Base-by-base conservation (phyloP, 2,329 filamentous ascomycete species). In the Pyrenophora seminiperda region DNA sequence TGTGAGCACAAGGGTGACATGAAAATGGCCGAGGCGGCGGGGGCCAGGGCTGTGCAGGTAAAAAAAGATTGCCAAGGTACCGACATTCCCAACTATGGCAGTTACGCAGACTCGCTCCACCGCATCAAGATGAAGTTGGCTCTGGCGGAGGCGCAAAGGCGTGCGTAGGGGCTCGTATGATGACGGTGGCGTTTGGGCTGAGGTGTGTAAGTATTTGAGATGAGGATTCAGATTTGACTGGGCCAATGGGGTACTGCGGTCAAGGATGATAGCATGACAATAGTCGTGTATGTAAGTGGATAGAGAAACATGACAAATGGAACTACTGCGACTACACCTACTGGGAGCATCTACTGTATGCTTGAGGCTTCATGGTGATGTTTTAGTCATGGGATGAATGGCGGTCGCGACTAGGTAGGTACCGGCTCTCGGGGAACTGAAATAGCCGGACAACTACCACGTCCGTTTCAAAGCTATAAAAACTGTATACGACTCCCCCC, bases 1-100 rank as follows among this genome's bases (percentile, higher is more conserved):
- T 70, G 66, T 34, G 69, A 71, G 48, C 11, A 43, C 3, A 53
- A 54, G 4, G 53, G 51, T 3, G 66, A 72, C 20, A 45, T 63
- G 7, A 46, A 37, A 33, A 53, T 61, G 46, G 70, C 63, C 1
- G 41, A 54, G 9, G 14, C 24, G 10, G 58, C 57, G 9, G 64
- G 63, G 1, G 31, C 24, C n/a, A 68, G 65, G 43, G 69, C 68
- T n/a, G 38, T 63, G n/a, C 39, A 60, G 47, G 53, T 69, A 30
- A 67, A 63, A 41, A 56, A 50, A 41, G 58, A 65, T 24, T 66
- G 58, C 32, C 62, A 68, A 36, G 69, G 70, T 11, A 32, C 13
- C 2, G 70, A 73, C 41, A 65, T 55, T 18, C 60, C 62, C 4
- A 65, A 65, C 4, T 62, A 58, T 13, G 29, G 34, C 5, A 57